These are phyloP conservation scores for Talaromyces sp. DNA, from an alignment of 2,329 filamentous ascomycete species.

Conservation along the genomic window DNA sequence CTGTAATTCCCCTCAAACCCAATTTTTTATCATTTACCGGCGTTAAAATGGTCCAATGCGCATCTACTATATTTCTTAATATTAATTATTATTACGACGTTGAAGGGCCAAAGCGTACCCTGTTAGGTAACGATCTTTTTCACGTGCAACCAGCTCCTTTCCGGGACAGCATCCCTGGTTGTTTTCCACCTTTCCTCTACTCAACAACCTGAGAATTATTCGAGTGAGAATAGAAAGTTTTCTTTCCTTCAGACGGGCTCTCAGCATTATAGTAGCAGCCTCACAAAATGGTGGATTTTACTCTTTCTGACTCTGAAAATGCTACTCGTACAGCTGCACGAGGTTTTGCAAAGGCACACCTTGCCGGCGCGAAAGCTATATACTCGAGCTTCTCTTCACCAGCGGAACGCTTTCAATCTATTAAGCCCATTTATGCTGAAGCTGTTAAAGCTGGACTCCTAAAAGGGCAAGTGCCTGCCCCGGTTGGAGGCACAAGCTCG, in stretches of 20 bases:
- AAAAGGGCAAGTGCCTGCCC: conserved; percentile 42
- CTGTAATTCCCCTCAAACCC: too few species aligned
- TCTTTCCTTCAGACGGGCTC: not conserved
- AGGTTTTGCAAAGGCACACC: not conserved
- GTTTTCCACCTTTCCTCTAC: not conserved
- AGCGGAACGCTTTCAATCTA: conserved; percentile 43
- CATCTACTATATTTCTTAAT: too few species aligned
- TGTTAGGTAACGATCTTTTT: not conserved
- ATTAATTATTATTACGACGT: not conserved
- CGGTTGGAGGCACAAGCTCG: conserved; percentile 43
- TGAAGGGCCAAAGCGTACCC: not conserved
- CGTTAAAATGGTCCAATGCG: too few species aligned
- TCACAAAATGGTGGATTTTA: not conserved
- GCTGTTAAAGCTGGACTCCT: conserved; percentile 43
- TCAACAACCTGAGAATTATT: not conserved
- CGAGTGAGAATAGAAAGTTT: not conserved
- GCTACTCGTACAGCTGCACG: not conserved
- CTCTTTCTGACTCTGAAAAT: not conserved
- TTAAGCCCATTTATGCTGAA: conserved; percentile 41
- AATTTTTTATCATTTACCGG: too few species aligned
- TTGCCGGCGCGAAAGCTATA: not conserved
- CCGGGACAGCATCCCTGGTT: not conserved
- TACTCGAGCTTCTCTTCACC: conserved; percentile 20
- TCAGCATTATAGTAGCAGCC: not conserved
- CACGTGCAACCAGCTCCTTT: not conserved